phyloP scores from a whole-genome alignment of 1,284 basidiomycete species.

The Heterobasidion irregulare region DNA sequence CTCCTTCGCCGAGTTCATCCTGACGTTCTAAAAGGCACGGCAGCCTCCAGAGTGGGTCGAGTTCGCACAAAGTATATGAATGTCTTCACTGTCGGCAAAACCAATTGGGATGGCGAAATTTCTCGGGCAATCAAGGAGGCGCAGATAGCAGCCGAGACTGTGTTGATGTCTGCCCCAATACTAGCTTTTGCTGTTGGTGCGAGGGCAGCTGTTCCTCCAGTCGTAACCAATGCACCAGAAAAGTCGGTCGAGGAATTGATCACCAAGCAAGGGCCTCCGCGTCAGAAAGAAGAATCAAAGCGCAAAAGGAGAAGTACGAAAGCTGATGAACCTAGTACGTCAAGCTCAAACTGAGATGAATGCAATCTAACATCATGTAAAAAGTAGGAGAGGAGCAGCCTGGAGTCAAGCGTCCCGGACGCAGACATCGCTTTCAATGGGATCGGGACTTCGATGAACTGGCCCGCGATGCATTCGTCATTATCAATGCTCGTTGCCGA shows the following conservation, averaged over 20 bases:
- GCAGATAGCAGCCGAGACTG: slow-evolving; percentile 35
- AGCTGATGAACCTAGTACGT: slow-evolving; percentile 8
- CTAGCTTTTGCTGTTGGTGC: slow-evolving; percentile 8
- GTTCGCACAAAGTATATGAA: slow-evolving; percentile 50
- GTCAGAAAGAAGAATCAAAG: slow-evolving; percentile 28
- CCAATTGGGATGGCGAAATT: slow-evolving; percentile 59
- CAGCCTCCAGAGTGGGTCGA: slow-evolving; percentile 41
- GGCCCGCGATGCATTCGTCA: slow-evolving; percentile 73
- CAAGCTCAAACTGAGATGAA: background rate
- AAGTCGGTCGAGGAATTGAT: slow-evolving; percentile 49
- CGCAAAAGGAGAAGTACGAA: slow-evolving; percentile 27
- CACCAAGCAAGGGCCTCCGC: slow-evolving; percentile 42
- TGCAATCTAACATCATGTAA: background rate
- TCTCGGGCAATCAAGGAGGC: slow-evolving; percentile 46
- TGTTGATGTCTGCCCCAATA: slow-evolving; percentile 19
- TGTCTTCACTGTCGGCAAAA: slow-evolving; percentile 32
- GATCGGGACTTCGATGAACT: slow-evolving; percentile 82
- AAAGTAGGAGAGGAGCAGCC: background rate
- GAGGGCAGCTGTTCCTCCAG: slow-evolving; percentile 19
- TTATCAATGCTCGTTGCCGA: slow-evolving; percentile 75
- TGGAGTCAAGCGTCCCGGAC: slow-evolving; percentile 14
- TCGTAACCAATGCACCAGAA: slow-evolving; percentile 36
- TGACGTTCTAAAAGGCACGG: slow-evolving; percentile 35
- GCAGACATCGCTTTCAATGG: slow-evolving; percentile 74
- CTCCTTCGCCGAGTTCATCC: slow-evolving; percentile 48